A percentile compares a stretch with the other conserved stretches of the same genome.
Evolutionary conservation across 371 early-diverging fungal species (phyloP).

Genomic region (Rhizopus arrhizus): DNA sequence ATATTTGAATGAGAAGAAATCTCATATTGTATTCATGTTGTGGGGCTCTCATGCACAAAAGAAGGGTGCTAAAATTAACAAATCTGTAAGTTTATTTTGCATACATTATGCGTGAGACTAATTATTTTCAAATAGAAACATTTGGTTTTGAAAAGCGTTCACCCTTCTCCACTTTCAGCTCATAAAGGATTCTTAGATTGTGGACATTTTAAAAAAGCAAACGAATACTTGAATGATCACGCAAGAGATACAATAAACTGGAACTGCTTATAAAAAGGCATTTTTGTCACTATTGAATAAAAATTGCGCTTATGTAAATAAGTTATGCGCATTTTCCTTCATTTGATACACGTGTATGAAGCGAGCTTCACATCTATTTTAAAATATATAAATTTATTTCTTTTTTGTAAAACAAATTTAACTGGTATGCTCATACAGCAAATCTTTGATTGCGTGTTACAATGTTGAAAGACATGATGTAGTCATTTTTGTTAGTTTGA

Average conservation of each 20-base stretch:
- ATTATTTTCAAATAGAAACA: slow-evolving; percentile 61
- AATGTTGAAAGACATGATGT: no score
- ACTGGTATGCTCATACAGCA: no score
- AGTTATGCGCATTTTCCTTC: no score
- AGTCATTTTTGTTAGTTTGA: no score
- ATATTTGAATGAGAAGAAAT: background rate
- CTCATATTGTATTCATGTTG: background rate
- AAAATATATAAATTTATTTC: no score
- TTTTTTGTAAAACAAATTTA: no score
- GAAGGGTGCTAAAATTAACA: slow-evolving; percentile 64
- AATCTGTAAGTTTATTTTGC: slow-evolving; percentile 44
- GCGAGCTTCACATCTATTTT: no score
- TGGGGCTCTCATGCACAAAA: slow-evolving; percentile 92
- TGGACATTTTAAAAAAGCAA: slow-evolving; percentile 91
- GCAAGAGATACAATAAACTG: slow-evolving; percentile 74
- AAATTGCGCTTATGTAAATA: no score
- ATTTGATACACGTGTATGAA: no score
- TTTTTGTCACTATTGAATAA: no score
- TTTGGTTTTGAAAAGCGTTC: slow-evolving; percentile 84
- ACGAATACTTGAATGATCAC: slow-evolving; percentile 80
- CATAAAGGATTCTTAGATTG: slow-evolving; percentile 88
- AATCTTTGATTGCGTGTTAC: no score
- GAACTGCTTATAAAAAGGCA: slow-evolving; percentile 51
- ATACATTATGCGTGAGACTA: background rate
- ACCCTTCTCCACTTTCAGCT: slow-evolving; percentile 96